Evolutionary conservation across 768 basidiomycete genomes (phyloP).

Genomic region (Amanita phalloides): DNA sequence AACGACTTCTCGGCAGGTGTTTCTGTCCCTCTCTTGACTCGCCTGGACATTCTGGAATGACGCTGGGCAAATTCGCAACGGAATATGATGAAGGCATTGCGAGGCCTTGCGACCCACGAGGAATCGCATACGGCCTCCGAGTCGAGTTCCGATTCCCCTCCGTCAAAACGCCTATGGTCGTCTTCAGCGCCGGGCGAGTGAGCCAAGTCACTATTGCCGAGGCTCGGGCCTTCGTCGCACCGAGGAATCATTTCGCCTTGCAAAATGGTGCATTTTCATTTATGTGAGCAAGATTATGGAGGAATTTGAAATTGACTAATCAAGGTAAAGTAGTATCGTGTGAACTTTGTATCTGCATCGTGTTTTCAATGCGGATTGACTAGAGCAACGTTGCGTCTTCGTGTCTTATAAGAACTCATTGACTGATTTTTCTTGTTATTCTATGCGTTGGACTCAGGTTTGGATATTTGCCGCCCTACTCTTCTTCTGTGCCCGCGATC

Average conservation of each 20-base stretch:
- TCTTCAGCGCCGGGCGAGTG: background rate
- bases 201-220: background rate
- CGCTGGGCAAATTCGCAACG: slow-evolving; percentile 51
- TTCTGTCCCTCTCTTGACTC: slow-evolving; percentile 20
- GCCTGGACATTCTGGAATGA: slow-evolving; percentile 27
- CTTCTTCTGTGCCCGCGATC: background rate
- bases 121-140: slow-evolving; percentile 27
- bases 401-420: background rate
- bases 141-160: background rate
- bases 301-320: slow-evolving; percentile 50
- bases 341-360: background rate
- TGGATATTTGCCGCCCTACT: background rate
- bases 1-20: slow-evolving; percentile 39
- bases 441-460: background rate
- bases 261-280: background rate
- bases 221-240: background rate
- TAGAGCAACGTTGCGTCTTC: slow-evolving; percentile 3
- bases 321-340: background rate
- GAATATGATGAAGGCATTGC: slow-evolving; percentile 66
- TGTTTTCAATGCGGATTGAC: slow-evolving; percentile 1
- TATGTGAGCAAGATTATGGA: slow-evolving; percentile 55
- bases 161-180: background rate
- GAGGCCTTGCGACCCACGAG: slow-evolving; percentile 54
- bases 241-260: background rate
- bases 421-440: background rate